phyloP scores from a whole-genome alignment of 495 filamentous ascomycete genomes.

The Paragyromitra xinjiangensis region DNA sequence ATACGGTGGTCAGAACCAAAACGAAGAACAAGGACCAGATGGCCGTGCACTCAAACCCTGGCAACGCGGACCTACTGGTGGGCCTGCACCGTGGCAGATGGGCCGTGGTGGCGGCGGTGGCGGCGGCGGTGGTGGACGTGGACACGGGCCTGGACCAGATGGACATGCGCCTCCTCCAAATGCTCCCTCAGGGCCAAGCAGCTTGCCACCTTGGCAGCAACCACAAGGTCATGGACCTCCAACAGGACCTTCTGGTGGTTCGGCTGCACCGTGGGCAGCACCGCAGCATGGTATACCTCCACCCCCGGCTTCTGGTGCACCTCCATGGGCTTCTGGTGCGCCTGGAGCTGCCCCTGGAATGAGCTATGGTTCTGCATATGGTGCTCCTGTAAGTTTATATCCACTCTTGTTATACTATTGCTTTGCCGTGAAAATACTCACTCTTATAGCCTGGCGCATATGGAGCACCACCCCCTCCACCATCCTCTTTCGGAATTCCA shows the following conservation, averaged over 20 bases:
- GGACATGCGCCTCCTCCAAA: constrained; percentile 52
- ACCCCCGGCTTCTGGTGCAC: constrained; percentile 36
- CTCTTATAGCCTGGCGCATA: constrained; percentile 53
- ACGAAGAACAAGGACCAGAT: constrained; percentile 62
- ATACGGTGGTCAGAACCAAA: constrained; percentile 60
- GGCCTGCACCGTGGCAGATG: constrained; percentile 78
- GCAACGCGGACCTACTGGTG: constrained; percentile 89
- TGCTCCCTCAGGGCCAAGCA: constrained; percentile 54
- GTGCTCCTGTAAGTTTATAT: constrained; percentile 52
- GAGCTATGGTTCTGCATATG: constrained; percentile 56
- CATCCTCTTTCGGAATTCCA: constrained; percentile 53
- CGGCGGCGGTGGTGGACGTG: constrained; percentile 40
- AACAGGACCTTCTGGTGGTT: constrained; percentile 47
- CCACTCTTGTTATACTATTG: neutral
- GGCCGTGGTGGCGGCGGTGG: constrained; percentile 52
- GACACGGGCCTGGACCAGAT: constrained; percentile 43
- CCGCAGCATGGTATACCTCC: constrained; percentile 52
- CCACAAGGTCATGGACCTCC: constrained; percentile 54
- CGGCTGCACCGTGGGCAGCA: constrained; percentile 50
- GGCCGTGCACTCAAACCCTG: constrained; percentile 77
- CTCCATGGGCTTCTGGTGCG: constrained; percentile 55
- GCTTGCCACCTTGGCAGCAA: constrained; percentile 63
- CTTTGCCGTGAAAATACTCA: constrained; percentile 26
- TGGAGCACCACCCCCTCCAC: constrained; percentile 54
- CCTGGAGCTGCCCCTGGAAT: constrained; percentile 56